Evolutionary conservation across 1,284 basidiomycete species (phyloP), one percentile per base, ranked within the genome.

Genomic region (Dichomitus squalens): DNA sequence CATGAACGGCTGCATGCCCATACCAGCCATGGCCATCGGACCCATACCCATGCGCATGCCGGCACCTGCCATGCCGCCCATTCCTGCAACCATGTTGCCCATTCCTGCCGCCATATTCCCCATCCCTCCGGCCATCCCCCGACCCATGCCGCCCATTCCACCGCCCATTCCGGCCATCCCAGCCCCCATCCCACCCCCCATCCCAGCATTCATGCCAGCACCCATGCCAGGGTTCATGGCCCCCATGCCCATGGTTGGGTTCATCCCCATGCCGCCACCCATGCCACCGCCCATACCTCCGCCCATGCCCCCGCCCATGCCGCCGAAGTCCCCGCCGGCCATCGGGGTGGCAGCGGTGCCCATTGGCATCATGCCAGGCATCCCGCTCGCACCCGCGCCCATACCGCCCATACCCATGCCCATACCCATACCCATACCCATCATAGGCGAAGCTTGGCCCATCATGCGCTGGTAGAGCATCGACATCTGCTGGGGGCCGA

Each of bases 381-480:
- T 63, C 7, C 44, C 44, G 20, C 55, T 55, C 25, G 36, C 49
- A 36, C 47, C 46, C 3, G 40, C 57, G 8, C 54, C 57, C 48
- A 41, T 44, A 27, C 51, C 47, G 25, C 55, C 55, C 58, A 60
- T 63, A 2, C 58, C 58, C 59, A 64, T 60, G n/a, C 43, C 44
- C 29, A 31, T 31, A 33, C 52, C 51, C 59, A 65, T 64, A 33
- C 64, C 64, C 61, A 65, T 65, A 25, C 58, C 57, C 59, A 66
- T 65, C 66, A 65, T 65, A 7, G 65, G 65, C 64, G 39, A 41
- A 25, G 82, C 78, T 63, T 84, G 81, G 53, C 76, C 75, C 77
- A 85, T 81, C 71, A 83, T 80, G 20, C 84, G 80, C 55, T 85
- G 82, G 68, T 79, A 82, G 63, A 83, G 72, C 69, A 80, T 79